phyloP scores from a whole-genome alignment of 257 asterid species.

The Echites panduratus region DNA sequence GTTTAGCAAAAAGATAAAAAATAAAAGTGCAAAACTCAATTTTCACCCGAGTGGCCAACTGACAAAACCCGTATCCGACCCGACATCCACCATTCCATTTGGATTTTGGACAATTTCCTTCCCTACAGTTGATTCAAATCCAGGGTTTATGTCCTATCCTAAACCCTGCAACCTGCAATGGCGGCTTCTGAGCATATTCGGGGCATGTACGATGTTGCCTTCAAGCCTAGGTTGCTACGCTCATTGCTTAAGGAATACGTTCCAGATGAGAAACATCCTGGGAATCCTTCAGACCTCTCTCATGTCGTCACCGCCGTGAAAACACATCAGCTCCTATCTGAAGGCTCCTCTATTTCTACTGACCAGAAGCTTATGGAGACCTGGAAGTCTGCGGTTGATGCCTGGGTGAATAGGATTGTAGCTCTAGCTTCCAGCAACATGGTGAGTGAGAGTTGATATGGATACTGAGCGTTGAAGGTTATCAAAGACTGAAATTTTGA shows the following conservation, averaged over 20 bases:
- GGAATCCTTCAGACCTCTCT: conserved; percentile 54
- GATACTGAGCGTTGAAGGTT: neutral
- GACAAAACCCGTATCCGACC: neutral
- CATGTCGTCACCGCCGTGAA: conserved; percentile 49
- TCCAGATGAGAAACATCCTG: conserved; percentile 66
- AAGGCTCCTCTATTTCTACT: conserved; percentile 26
- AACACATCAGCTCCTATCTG: conserved; percentile 57
- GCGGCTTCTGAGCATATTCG: conserved; percentile 29
- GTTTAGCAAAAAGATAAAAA: too few species aligned
- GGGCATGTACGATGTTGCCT: conserved; percentile 38
- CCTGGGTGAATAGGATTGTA: conserved; percentile 67
- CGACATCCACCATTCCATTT: neutral
- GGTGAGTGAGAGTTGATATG: conserved; percentile 32
- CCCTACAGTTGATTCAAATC: neutral
- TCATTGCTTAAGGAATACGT: conserved; percentile 57
- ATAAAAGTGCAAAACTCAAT: too few species aligned
- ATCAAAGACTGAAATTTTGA: neutral
- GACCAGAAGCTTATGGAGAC: conserved; percentile 35
- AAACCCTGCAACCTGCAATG: conserved; percentile 29
- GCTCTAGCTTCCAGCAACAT: conserved; percentile 45
- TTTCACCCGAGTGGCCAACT: too few species aligned
- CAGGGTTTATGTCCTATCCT: conserved; percentile 35
- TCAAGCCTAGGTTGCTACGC: conserved; percentile 63
- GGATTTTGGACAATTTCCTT: neutral
- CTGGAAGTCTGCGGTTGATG: conserved; percentile 73